Base-by-base conservation (phyloP, 2,329 filamentous ascomycete species). In the Epichloe amarillans region DNA sequence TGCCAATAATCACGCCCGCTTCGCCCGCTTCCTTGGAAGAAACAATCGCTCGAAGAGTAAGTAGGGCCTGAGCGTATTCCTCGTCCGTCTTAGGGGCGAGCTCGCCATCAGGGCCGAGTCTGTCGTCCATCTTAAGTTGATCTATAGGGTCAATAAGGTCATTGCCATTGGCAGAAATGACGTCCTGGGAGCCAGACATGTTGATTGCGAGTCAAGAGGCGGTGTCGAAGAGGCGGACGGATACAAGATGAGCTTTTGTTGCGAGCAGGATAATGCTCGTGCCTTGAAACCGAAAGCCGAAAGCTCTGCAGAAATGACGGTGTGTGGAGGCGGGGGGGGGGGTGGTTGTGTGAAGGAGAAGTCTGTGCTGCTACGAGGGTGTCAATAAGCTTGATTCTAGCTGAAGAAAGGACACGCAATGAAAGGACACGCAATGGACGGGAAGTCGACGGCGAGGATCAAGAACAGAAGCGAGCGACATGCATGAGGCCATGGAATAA, bases 11-110 rank as follows among this genome's bases (percentile, higher is more conserved):
- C 62, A 98, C 89, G 64, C 93, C 93, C 53, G 93, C 93, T 72
- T 98, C 89, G 64, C 93, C 93, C 53, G 93, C 93, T 72, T 98
- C 93, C 74, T 97, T 97, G 68, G 93, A 96, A 36, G 93, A 96
- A 59, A 98, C 93, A 66, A 98, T 96, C 61, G 93, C 93, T 66
- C 93, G 87, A 56, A 98, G 81, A 55, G 93, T 98, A 62, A 98
- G 77, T 70, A 94, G 87, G 49, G 90, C 83, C 67, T 89, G 82
- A 48, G 88, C 89, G 66, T 98, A 98, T 70, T 98, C 93, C 67
- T 97, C 90, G 61, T 98, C 93, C 53, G 91, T 95, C 74, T 91
- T 93, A 62, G 88, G 91, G 54, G 80, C 79, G 55, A 80, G 79
- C 61, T 91, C 88, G 58, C 86, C 86, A 59, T 93, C 86, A 47